phyloP scores from a whole-genome alignment of 2,329 filamentous ascomycete genomes.

The Penicillium sp. region DNA sequence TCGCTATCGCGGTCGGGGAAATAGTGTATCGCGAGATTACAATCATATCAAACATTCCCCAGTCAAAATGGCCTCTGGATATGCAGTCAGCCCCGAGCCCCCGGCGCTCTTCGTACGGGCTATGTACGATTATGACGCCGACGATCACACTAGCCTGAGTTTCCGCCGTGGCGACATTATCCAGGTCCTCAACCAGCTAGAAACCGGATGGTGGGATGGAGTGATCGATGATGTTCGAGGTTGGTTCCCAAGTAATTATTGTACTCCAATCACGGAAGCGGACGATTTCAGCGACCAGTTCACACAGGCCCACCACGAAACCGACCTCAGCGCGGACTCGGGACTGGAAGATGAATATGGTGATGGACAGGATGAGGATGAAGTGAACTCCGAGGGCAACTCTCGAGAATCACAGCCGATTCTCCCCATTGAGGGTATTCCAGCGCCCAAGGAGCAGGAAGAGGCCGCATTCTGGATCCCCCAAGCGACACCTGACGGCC shows the following conservation, averaged over 20 bases:
- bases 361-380: constrained; percentile 61
- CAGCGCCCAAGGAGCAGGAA: constrained; percentile 64
- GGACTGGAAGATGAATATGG: constrained; percentile 62
- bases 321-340: constrained; percentile 52
- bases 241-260: constrained; percentile 99
- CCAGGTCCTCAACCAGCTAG: constrained; percentile 95
- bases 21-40: constrained; percentile 30
- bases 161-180: constrained; percentile 97
- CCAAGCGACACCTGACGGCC: constrained; percentile 88
- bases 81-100: constrained; percentile 41
- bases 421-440: constrained; percentile 68
- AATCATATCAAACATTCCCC: constrained; percentile 26
- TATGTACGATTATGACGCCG: constrained; percentile 95
- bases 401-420: constrained; percentile 60
- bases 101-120: constrained; percentile 81
- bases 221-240: constrained; percentile 95
- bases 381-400: constrained; percentile 67
- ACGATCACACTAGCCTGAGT: constrained; percentile 93
- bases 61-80: constrained; percentile 34
- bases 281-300: constrained; percentile 68
- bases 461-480: constrained; percentile 98
- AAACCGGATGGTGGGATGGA: constrained; percentile 99
- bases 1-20: constrained; percentile 33
- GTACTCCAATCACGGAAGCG: constrained; percentile 75
- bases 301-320: constrained; percentile 56